Base-by-base conservation (phyloP, 2,329 filamentous ascomycete genomes). In the Paraconiothyrium brasiliense region DNA sequence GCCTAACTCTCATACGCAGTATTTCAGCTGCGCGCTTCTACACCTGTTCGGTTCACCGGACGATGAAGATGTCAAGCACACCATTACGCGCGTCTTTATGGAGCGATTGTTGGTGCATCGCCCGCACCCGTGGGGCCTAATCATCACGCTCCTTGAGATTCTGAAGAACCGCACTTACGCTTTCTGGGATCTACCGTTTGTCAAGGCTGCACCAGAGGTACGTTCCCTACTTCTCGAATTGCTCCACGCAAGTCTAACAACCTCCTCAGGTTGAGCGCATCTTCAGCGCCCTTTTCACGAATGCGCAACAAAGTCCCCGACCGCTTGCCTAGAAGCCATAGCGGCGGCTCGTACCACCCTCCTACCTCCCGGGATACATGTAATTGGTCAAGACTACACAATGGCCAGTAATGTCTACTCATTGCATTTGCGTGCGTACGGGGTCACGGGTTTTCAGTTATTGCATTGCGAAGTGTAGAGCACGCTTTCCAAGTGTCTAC, bases 41-140 rank as follows among this genome's bases (percentile, higher is more conserved):
- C 89, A 96, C 69, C 84, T 97, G 43, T 98, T 97, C 78, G 92
- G 78, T 20, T 72, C 77, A 44, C 77, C 78, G 22, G 73, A 76
- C 16, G 70, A 88, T 65, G 92, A 95, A 16, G 92, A 95, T 73
- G 89, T 97, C 51, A 92, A 94, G 39, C 91, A 98, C 81, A 92
- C 96, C 77, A 94, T 99, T 61, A 92, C 93, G 56, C 89, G 94
- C 50, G 89, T 97, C 27, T 83, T 99, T 49, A 84, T 97, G 41
- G 95, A 99, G 84, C 89, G 95, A 52, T 84, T 97, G 50, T 87
- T 96, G 62, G 91, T 93, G 24, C 93, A 92, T 77, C 93, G 94
- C 81, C 94, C 94, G 56, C 94, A 98, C 77, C 94, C 96, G 20
- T 98, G 94, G 94, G 96, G 96, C 13, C 83, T 99, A 47, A 90